Evolutionary conservation across 2,329 filamentous ascomycete genomes (phyloP).

Genomic region (Pseudopyricularia cyperi): DNA sequence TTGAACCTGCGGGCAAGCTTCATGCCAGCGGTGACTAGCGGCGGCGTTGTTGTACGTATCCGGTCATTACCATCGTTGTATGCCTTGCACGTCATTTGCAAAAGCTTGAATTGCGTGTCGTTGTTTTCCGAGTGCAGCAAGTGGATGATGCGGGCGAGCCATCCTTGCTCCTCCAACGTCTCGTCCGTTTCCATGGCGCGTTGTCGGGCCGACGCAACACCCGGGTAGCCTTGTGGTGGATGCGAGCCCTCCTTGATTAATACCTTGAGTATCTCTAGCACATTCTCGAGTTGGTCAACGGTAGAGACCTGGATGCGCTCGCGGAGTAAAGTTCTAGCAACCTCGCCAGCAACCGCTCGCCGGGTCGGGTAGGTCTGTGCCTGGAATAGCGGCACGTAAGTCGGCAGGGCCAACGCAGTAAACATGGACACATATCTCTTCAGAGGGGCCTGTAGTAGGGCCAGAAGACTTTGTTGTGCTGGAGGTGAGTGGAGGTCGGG

Average conservation of each 20-base stretch:
- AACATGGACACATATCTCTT: conserved; percentile 88
- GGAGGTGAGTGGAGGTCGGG: conserved; percentile 84
- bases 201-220: conserved; percentile 57
- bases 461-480: conserved; percentile 79
- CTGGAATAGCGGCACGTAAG: conserved; percentile 79
- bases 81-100: conserved; percentile 77
- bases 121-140: conserved; percentile 74
- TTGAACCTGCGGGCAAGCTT: conserved; percentile 86
- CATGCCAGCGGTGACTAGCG: conserved; percentile 78
- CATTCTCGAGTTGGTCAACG: conserved; percentile 69
- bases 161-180: conserved; percentile 95
- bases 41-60: conserved; percentile 89
- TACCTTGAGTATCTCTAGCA: conserved; percentile 78
- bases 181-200: conserved; percentile 80
- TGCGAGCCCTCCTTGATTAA: conserved; percentile 89
- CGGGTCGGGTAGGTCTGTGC: conserved; percentile 88
- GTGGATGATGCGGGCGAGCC: conserved; percentile 87
- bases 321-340: conserved; percentile 69
- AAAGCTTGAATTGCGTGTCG: conserved; percentile 84
- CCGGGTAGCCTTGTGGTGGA: conserved; percentile 70
- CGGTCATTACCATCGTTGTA: conserved; percentile 88
- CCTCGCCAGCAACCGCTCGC: conserved; percentile 78
- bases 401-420: conserved; percentile 86
- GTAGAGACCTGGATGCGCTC: conserved; percentile 72
- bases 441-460: conserved; percentile 79